Evolutionary conservation across 768 basidiomycete species (phyloP).

Genomic region (Termitomyces sp.): DNA sequence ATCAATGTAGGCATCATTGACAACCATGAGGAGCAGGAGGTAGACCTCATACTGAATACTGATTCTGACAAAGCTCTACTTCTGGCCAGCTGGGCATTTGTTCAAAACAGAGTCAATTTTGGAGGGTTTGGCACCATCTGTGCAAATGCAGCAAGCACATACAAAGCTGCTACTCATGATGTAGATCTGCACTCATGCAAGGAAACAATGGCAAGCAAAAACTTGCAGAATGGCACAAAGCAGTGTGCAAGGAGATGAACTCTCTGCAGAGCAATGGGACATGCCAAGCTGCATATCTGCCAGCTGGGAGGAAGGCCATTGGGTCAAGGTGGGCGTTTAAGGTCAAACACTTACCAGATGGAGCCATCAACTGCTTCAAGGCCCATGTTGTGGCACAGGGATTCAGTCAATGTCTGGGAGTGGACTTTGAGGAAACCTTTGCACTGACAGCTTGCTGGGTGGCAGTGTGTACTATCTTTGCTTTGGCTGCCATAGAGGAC

Average conservation of each 20-base stretch:
- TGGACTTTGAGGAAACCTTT: conserved; percentile 34
- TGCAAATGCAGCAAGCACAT: too few species aligned
- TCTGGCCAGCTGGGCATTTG: too few species aligned
- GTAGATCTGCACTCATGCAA: not conserved
- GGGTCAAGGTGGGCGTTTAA: not conserved
- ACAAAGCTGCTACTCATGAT: not conserved
- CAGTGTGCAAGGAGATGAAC: not conserved
- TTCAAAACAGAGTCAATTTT: too few species aligned
- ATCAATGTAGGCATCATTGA: too few species aligned
- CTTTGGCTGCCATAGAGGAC: conserved; percentile 13
- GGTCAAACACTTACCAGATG: not conserved
- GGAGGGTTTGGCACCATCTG: too few species aligned
- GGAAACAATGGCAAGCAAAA: not conserved
- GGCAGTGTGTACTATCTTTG: conserved; percentile 15
- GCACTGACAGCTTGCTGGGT: conserved; percentile 20
- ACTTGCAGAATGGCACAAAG: not conserved
- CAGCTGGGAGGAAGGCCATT: not conserved
- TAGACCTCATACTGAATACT: too few species aligned
- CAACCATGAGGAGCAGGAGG: too few species aligned
- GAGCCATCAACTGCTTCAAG: not conserved
- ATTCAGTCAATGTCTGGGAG: conserved; percentile 30
- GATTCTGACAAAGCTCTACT: too few species aligned
- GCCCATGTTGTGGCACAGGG: conserved; percentile 1
- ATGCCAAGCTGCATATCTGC: not conserved
- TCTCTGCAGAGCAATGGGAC: not conserved